phyloP scores from a whole-genome alignment of 2,329 filamentous ascomycete species.

The Lasiodiplodia theobromae region DNA sequence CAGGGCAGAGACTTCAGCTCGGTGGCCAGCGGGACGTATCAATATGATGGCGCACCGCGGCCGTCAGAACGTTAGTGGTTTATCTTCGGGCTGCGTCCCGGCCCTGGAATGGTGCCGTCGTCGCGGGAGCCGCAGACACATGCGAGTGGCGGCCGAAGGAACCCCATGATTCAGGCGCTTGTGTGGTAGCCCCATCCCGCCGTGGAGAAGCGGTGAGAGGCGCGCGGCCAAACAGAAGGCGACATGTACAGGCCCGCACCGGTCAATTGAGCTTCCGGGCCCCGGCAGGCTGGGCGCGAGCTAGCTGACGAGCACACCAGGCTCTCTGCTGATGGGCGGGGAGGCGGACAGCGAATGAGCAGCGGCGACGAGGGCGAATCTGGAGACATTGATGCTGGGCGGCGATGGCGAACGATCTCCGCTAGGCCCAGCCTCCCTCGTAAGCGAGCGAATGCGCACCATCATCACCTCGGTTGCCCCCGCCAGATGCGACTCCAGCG shows the following conservation, averaged over 20 bases:
- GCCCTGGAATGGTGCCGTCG: conserved; percentile 15
- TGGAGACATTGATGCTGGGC: conserved; percentile 4
- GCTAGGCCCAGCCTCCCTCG: neutral
- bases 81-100: conserved; percentile 22
- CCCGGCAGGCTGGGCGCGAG: conserved; percentile 16
- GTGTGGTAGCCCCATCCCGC: conserved; percentile 16
- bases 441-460: conserved; percentile 23
- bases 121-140: conserved; percentile 14
- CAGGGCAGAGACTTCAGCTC: neutral
- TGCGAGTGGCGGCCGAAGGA: conserved; percentile 23
- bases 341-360: conserved; percentile 16
- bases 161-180: conserved; percentile 27
- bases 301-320: conserved; percentile 17
- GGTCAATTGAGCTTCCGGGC: conserved; percentile 21
- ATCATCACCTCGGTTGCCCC: neutral
- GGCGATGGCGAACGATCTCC: conserved; percentile 7
- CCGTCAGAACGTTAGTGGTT: conserved; percentile 26
- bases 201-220: conserved; percentile 30
- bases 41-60: conserved; percentile 8
- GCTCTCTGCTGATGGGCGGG: conserved; percentile 6
- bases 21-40: conserved; percentile 14
- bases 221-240: conserved; percentile 13
- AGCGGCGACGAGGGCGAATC: neutral
- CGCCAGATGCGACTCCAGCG: conserved; percentile 2
- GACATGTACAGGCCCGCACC: conserved; percentile 23